Conservation (phyloP, 2,329 filamentous ascomycete species). For the Davidsoniella australis region DNA sequence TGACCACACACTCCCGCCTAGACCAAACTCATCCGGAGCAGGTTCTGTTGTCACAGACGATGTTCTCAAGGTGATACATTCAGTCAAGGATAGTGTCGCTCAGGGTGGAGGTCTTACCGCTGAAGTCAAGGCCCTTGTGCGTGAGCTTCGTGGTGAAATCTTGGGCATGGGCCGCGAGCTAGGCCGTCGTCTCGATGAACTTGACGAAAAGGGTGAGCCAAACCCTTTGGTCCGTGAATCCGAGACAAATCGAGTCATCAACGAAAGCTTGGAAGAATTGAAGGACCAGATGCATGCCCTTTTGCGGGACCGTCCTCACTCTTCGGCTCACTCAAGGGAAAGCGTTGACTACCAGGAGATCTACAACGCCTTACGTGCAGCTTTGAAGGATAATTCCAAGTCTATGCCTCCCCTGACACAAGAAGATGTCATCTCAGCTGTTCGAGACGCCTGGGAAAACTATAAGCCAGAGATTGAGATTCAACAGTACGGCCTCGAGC, state of each 20-base stretch:
- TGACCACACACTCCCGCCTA: constrained; percentile 1
- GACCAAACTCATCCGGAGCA: constrained; percentile 11
- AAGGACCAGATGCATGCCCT: constrained; percentile 70
- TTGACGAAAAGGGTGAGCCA: constrained; percentile 20
- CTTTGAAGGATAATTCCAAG: constrained; percentile 41
- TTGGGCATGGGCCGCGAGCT: constrained; percentile 88
- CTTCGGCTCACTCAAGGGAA: constrained; percentile 41
- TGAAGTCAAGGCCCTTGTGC: constrained; percentile 78
- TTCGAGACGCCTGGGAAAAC: constrained; percentile 80
- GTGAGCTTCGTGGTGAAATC: constrained; percentile 80
- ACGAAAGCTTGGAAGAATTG: constrained; percentile 65
- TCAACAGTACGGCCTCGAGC: constrained; percentile 75
- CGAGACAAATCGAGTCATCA: constrained; percentile 52
- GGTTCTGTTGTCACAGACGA: constrained; percentile 53
- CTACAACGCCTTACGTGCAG: constrained; percentile 67
- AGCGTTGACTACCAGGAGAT: constrained; percentile 65
- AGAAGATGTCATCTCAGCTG: constrained; percentile 72
- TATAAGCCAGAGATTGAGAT: constrained; percentile 89
- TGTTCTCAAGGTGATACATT: constrained; percentile 62
- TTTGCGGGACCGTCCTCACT: constrained; percentile 56
- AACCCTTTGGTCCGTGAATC: not conserved
- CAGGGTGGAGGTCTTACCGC: constrained; percentile 79
- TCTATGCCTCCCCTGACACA: constrained; percentile 39
- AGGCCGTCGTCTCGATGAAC: constrained; percentile 67
- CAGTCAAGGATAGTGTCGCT: constrained; percentile 79